Evolutionary conservation across 202 grass and related monocot genomes (phyloP).

Genomic region (Dendrocalamus latiflorus): DNA sequence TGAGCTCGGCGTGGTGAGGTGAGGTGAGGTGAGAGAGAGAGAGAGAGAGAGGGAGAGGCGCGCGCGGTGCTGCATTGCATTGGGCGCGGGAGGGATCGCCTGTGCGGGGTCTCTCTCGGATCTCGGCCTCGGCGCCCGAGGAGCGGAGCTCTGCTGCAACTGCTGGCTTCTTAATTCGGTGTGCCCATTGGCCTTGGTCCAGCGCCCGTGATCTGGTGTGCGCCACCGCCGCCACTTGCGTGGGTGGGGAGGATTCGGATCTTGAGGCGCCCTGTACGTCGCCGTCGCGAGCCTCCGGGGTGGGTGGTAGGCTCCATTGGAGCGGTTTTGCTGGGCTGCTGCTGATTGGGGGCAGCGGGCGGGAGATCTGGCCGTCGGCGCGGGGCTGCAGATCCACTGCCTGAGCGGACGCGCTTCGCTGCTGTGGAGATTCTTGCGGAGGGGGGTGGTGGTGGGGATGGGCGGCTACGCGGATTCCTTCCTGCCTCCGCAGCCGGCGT

Average conservation of each 20-base stretch:
- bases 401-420: not conserved
- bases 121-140: slow-evolving; percentile 10
- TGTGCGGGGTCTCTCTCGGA: slow-evolving; percentile 22
- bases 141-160: not conserved
- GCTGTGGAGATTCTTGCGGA: slow-evolving; percentile 22
- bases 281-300: slow-evolving; percentile 19
- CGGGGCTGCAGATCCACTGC: slow-evolving; percentile 37
- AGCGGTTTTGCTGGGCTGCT: not conserved
- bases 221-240: slow-evolving; percentile 20
- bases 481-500: slow-evolving; percentile 32
- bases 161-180: not conserved
- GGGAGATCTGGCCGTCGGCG: slow-evolving; percentile 56
- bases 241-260: slow-evolving; percentile 29
- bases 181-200: slow-evolving; percentile 5
- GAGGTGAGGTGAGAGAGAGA: not conserved
- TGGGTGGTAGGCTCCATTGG: slow-evolving; percentile 10
- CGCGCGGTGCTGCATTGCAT: slow-evolving; percentile 27
- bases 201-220: slow-evolving; percentile 40
- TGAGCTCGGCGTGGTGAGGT: slow-evolving; percentile 31
- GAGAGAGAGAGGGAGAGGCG: not conserved
- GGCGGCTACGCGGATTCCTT: slow-evolving; percentile 50
- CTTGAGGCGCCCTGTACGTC: slow-evolving; percentile 18
- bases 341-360: slow-evolving; percentile 10
- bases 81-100: slow-evolving; percentile 15
- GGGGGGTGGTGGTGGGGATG: slow-evolving; percentile 24